Percentiles rank a stretch among this genome's conserved stretches.
phyloP scores from a whole-genome alignment of 352 stramenopile species.

The Blastocystis sp. region DNA sequence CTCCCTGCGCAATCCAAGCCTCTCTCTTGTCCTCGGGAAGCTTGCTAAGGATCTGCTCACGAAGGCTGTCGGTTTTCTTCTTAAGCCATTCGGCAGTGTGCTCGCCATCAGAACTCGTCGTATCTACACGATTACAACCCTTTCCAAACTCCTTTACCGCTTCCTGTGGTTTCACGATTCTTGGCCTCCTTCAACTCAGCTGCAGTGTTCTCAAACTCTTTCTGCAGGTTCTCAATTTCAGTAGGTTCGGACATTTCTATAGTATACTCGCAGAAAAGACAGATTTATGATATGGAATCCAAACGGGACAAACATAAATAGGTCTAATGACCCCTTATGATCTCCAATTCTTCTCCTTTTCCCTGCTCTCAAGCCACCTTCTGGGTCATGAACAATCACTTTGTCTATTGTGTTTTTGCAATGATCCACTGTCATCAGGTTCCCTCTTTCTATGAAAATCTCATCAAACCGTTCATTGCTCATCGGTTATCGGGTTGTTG shows the following conservation, averaged over 20 bases:
- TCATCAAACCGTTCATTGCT: too few relatives aligned
- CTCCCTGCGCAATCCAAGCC: conserved; percentile 39
- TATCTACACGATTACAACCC: conserved; percentile 4
- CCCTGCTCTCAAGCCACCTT: too few relatives aligned
- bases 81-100: conserved; percentile 55
- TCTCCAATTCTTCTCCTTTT: neutral
- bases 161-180: conserved; percentile 40
- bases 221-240: conserved; percentile 53
- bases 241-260: conserved; percentile 36
- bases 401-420: too few relatives aligned
- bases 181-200: conserved; percentile 54
- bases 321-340: neutral
- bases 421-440: too few relatives aligned
- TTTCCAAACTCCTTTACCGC: conserved; percentile 29
- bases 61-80: conserved; percentile 52
- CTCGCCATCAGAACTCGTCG: conserved; percentile 53
- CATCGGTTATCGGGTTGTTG: too few relatives aligned
- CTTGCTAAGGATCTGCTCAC: conserved; percentile 47
- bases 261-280: neutral
- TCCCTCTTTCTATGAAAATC: too few relatives aligned
- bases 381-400: too few relatives aligned
- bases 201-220: conserved; percentile 55
- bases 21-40: conserved; percentile 56
- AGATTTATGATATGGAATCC: neutral
- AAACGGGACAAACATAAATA: neutral